Conservation (phyloP, 2,329 filamentous ascomycete species). For the Aureobasidium sp. region DNA sequence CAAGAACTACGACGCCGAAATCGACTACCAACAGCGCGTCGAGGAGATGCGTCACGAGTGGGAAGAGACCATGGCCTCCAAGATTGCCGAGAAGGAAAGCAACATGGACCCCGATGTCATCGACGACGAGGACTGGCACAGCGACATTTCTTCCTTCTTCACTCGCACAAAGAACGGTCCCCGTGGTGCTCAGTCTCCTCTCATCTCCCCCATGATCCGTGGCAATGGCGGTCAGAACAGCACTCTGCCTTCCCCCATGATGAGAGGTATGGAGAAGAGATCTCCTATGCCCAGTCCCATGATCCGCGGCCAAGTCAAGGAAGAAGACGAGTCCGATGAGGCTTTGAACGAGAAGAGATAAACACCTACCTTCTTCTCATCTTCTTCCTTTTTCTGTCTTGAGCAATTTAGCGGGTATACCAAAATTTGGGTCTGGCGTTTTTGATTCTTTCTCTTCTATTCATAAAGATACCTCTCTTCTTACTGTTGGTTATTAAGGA, state of each 20-base stretch:
- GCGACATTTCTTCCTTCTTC: constrained; percentile 45
- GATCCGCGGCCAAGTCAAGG: constrained; percentile 10
- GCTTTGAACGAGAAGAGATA: constrained; percentile 1
- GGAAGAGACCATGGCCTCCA: constrained; percentile 47
- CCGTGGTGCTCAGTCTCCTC: neutral
- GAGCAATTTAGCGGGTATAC: neutral
- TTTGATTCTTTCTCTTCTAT: neutral
- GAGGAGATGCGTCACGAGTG: constrained; percentile 61
- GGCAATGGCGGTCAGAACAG: neutral
- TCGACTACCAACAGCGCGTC: constrained; percentile 77
- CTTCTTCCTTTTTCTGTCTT: neutral
- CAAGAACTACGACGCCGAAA: constrained; percentile 73
- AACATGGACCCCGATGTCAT: constrained; percentile 28
- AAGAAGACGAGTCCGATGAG: constrained; percentile 7
- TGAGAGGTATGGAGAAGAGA: neutral
- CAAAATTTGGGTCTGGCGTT: neutral
- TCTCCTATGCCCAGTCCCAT: constrained; percentile 5
- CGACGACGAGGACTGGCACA: constrained; percentile 35
- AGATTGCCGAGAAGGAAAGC: constrained; percentile 40
- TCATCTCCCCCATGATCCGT: neutral
- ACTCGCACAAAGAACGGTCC: constrained; percentile 34
- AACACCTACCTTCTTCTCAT: neutral
- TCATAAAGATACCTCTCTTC: neutral
- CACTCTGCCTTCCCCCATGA: neutral
- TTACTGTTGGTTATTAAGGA: neutral